Base-by-base conservation (phyloP, 768 basidiomycete genomes). In the Pleurotus djamor region DNA sequence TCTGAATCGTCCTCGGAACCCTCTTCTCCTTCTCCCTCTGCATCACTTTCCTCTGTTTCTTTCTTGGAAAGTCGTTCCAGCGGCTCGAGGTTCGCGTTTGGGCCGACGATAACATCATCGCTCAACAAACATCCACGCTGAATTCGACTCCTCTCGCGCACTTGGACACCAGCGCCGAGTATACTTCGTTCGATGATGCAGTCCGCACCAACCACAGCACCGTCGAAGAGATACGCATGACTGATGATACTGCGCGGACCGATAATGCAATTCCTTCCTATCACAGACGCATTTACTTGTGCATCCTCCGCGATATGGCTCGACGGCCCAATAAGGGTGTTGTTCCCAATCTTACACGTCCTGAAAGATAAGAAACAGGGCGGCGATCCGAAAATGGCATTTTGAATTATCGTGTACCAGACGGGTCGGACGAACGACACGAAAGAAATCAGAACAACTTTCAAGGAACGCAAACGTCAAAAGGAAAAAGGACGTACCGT, bases 141-240 rank as follows among this genome's bases (percentile, higher is more conserved):
- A n/a, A 99, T 75, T 4, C 69, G 74, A 57, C 84, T 85, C 47
- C 80, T 81, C 59, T 90, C 87, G 59, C 82, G 84, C 55, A 99
- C 80, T 35, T 73, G 72, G n/a, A 90, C 94, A 8, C 83, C 83
- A 21, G 85, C 78, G 3, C 95, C 96, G 17, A 99, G 72, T 59
- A 98, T 94, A 59, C 91, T 89, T 61, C 84, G 79, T 65, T 86
- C 82, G 51, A 98, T 76, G n/a, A 82, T 75, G 66, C 87, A 89
- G 48, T 85, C 81, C 58, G 87, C 79, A 33, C 87, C 92, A 55
- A 98, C 78, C 41, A 79, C 68, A 13, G 87, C 87, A 57, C 84
- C 84, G 64, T 95, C 91, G 67, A 94, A 95, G 48, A 98, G 79
- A 66, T 94, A 96, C 33, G 92, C 87, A 67, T 90, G 76, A 34